Evolutionary conservation across 371 early-diverging fungal species (phyloP).

Genomic region (Mortierella sp.): DNA sequence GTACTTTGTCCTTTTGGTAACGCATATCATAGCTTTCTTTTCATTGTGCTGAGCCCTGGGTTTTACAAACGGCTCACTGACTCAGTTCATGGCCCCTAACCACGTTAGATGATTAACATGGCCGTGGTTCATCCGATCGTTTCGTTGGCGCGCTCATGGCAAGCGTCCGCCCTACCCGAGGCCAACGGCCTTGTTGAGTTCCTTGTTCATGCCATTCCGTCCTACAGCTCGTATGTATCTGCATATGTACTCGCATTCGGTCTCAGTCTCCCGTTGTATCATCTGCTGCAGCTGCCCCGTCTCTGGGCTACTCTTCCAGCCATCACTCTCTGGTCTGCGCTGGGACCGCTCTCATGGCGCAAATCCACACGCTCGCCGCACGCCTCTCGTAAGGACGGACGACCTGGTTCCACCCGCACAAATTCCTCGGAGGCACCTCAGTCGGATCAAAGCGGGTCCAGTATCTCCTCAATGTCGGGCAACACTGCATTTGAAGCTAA

Average conservation of each 20-base stretch:
- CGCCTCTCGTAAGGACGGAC: too few relatives aligned
- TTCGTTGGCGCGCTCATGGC: conserved; percentile 26
- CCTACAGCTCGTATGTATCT: conserved; percentile 33
- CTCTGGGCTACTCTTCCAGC: conserved; percentile 28
- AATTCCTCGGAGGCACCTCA: background rate
- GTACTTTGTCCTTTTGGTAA: conserved; percentile 27
- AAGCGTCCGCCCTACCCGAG: conserved; percentile 5
- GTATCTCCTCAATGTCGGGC: background rate
- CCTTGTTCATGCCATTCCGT: conserved; percentile 38
- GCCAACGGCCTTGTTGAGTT: conserved; percentile 7
- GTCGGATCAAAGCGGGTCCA: background rate
- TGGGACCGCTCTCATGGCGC: conserved; percentile 38
- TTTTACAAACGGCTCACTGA: too few relatives aligned
- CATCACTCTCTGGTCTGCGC: conserved; percentile 30
- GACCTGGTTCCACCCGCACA: background rate
- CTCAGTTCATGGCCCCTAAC: too few relatives aligned
- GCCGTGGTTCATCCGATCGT: conserved; percentile 21
- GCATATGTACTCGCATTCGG: conserved; percentile 25
- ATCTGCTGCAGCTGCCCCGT: conserved; percentile 29
- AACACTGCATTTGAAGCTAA: conserved; percentile 17
- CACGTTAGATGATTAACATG: conserved; percentile 30
- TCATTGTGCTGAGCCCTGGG: too few relatives aligned
- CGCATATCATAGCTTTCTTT: background rate
- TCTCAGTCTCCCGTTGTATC: conserved; percentile 14
- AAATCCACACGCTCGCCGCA: conserved; percentile 9